A percentile compares a stretch with the other conserved stretches of the same genome.
Conservation (phyloP, 129 eudicot genomes). For the Centaurea solstitialis region DNA sequence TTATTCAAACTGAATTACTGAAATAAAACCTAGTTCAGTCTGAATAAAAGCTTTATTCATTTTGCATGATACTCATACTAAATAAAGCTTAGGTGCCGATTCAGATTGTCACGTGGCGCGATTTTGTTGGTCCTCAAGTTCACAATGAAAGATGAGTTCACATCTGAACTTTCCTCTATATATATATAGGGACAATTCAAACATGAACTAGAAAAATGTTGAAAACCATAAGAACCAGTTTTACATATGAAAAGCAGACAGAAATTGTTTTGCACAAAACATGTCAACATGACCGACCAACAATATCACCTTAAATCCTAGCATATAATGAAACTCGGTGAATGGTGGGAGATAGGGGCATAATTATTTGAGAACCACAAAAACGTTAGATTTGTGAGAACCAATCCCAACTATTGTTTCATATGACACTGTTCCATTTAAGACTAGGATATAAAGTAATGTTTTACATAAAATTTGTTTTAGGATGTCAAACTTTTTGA, state of each 20-base stretch:
- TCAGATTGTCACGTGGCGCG: too few relatives aligned
- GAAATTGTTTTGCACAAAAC: not conserved
- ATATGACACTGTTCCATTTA: not conserved
- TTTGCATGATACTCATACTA: too few relatives aligned
- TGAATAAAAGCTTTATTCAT: too few relatives aligned
- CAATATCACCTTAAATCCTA: too few relatives aligned
- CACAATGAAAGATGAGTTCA: too few relatives aligned
- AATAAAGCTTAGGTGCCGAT: too few relatives aligned
- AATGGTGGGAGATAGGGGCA: not conserved
- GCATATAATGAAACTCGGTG: not conserved
- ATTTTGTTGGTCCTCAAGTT: too few relatives aligned
- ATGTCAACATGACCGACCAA: not conserved
- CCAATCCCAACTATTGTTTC: not conserved
- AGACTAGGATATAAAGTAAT: not conserved
- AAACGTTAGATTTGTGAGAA: not conserved
- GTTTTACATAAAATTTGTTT: not conserved
- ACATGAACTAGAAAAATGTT: not conserved
- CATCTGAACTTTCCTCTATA: not conserved
- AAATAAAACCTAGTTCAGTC: too few relatives aligned
- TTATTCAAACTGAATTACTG: too few relatives aligned
- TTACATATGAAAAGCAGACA: not conserved
- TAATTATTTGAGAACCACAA: not conserved
- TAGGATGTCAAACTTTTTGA: not conserved
- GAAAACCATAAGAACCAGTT: not conserved
- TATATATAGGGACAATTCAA: not conserved